A percentile compares a stretch with the other conserved stretches of the same genome.
phyloP scores from a whole-genome alignment of 352 stramenopile species.

The Blastocystis sp. region DNA sequence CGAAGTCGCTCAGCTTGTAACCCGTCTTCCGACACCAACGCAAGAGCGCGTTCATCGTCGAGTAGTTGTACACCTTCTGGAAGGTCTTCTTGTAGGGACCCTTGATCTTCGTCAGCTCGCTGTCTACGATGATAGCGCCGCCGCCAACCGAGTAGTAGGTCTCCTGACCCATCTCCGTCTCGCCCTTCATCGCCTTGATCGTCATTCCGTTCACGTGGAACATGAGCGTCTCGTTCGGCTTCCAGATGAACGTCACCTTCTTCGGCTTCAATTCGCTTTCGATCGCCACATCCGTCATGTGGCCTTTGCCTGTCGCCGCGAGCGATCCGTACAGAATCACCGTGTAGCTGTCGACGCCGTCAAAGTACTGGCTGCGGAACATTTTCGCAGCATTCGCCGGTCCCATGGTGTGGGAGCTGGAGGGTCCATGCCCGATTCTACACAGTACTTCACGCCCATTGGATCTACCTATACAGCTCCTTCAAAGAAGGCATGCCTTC shows the following conservation, averaged over 20 bases:
- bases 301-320: constrained; percentile 58
- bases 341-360: constrained; percentile 9
- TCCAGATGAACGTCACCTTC: constrained; percentile 53
- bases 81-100: constrained; percentile 50
- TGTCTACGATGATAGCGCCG: constrained; percentile 58
- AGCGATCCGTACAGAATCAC: constrained; percentile 59
- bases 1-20: constrained; percentile 46
- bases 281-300: constrained; percentile 59
- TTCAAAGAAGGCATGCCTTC: constrained; percentile 44
- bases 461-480: constrained; percentile 32
- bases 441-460: neutral
- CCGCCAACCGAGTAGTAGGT: constrained; percentile 60
- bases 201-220: constrained; percentile 60
- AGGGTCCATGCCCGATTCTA: constrained; percentile 59
- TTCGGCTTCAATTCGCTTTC: constrained; percentile 57
- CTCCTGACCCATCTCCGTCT: constrained; percentile 49
- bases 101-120: constrained; percentile 55
- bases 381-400: constrained; percentile 58
- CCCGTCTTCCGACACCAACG: constrained; percentile 42
- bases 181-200: constrained; percentile 23
- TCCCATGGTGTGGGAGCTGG: constrained; percentile 60
- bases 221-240: constrained; percentile 49
- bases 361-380: constrained; percentile 22
- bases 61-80: constrained; percentile 53
- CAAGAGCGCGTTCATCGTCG: constrained; percentile 56